Conservation (phyloP, 768 basidiomycete species). For the Kwoniella botswanensis region DNA sequence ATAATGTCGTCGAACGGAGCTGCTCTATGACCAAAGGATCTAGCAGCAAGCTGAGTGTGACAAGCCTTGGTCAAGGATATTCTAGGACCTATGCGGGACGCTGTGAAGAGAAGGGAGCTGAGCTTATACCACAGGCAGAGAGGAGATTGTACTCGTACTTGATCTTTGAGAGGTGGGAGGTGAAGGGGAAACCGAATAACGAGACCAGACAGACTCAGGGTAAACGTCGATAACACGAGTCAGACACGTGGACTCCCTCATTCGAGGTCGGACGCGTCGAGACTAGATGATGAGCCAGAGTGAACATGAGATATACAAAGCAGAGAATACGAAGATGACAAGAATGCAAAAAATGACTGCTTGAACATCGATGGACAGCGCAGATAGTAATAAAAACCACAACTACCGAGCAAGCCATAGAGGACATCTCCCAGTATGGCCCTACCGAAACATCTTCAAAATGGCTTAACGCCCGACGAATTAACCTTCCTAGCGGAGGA, state of each 20-base stretch:
- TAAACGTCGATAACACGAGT: not conserved
- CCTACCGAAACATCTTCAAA: constrained; percentile 71
- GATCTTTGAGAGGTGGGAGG: too few species aligned
- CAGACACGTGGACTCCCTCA: not conserved
- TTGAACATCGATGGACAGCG: too few species aligned
- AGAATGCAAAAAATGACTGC: not conserved
- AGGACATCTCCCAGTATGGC: constrained; percentile 65
- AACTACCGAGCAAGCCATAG: too few species aligned
- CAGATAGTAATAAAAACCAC: too few species aligned
- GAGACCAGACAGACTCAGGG: not conserved
- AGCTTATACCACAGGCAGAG: not conserved
- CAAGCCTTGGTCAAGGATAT: not conserved
- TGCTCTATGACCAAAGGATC: not conserved
- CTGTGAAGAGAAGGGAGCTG: not conserved
- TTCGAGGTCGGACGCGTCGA: not conserved
- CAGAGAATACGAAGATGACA: not conserved
- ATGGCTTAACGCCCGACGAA: constrained; percentile 79
- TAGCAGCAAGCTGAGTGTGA: too few species aligned
- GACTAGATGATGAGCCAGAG: not conserved
- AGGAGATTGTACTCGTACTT: not conserved
- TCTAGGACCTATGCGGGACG: not conserved
- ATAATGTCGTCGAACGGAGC: not conserved
- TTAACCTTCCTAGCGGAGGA: constrained; percentile 87
- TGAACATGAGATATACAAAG: not conserved
- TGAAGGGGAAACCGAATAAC: not conserved